Conservation (phyloP, 441 rosid genomes). For the Mallotus repandus region DNA sequence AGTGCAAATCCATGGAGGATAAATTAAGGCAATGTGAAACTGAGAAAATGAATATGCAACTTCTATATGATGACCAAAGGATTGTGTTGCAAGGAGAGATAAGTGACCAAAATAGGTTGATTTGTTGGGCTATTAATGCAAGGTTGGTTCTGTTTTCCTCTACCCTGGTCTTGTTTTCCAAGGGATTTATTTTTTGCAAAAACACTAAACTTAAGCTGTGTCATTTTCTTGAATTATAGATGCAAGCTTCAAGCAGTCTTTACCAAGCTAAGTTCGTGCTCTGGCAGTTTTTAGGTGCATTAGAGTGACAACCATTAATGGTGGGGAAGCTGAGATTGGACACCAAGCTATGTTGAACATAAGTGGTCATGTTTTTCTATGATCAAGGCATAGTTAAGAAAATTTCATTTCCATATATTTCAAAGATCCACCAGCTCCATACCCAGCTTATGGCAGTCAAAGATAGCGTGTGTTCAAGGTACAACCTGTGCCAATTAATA, state of each 20-base stretch:
- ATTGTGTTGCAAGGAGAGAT: slow-evolving; percentile 21
- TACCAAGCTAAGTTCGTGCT: slow-evolving; percentile 76
- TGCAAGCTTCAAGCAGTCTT: slow-evolving; percentile 52
- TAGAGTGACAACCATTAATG: slow-evolving; percentile 71
- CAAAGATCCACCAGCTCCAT: slow-evolving; percentile 30
- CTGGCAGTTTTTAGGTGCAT: slow-evolving; percentile 91
- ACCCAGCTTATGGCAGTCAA: slow-evolving; percentile 30
- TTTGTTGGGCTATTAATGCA: not conserved
- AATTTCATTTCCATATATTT: slow-evolving; percentile 35
- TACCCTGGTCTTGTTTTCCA: not conserved
- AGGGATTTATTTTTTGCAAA: not conserved
- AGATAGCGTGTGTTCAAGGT: slow-evolving; percentile 34
- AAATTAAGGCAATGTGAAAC: slow-evolving; percentile 33
- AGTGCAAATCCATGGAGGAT: slow-evolving; percentile 35
- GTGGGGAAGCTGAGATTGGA: slow-evolving; percentile 75
- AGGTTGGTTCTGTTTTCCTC: slow-evolving; percentile 15
- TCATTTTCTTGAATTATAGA: slow-evolving; percentile 25
- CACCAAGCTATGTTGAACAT: slow-evolving; percentile 86
- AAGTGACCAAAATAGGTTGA: not conserved
- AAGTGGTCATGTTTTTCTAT: slow-evolving; percentile 87
- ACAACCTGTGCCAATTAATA: not conserved
- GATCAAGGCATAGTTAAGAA: slow-evolving; percentile 76
- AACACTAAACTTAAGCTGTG: not conserved
- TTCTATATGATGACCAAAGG: slow-evolving; percentile 28
- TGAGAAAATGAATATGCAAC: slow-evolving; percentile 43